Base-by-base conservation (phyloP, 805 yeast genomes). In the Kodamaea kaohsiungensis region DNA sequence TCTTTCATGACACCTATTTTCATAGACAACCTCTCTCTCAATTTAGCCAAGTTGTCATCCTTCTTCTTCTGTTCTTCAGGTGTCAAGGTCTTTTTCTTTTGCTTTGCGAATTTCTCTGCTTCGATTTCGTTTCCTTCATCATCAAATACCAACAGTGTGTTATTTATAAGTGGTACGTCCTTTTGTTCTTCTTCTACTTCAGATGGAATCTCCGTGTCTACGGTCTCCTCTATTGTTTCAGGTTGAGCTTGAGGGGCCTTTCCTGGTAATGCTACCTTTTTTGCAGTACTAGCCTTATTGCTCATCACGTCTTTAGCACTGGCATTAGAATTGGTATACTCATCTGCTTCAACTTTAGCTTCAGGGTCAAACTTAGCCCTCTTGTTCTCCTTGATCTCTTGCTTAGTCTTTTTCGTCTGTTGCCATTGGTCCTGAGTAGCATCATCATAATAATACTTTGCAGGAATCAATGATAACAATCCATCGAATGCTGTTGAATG, bases 341-440 rank as follows among this genome's bases (percentile, higher is more conserved):
- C 78, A 49, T 81, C 82, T 8, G 76, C 73, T 16, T 67, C 69
- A 13, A 68, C 71, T 50, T 75, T 73, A 17, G 73, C 66, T 19
- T 78, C 79, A 0, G 97, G 96, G 66, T 91, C 91, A 56, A 92
- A 77, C 68, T 91, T 92, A 53, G 83, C 82, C 59, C 82, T 75
- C 66, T 88, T 88, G 58, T 82, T 84, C 51, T 74, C 77, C 59
- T 77, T 82, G 17, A 77, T 70, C 60, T 89, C 91, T 52, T 79
- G 83, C 61, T 87, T 88, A 30, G 84, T 70, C 71, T 86, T 82
- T 75, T 91, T 90, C 74, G 85, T 89, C 62, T 86, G 87, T 62
- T 87, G 86, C 98, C 98, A 92, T 71, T 93, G 98, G 51, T 87
- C 86, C 62, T 87, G 85, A 1, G 93, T 87, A 55, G 89, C 93